Evolutionary conservation across 1,284 basidiomycete genomes (phyloP), one percentile per base, ranked within the genome.

Genomic region (Mycena citricolor): DNA sequence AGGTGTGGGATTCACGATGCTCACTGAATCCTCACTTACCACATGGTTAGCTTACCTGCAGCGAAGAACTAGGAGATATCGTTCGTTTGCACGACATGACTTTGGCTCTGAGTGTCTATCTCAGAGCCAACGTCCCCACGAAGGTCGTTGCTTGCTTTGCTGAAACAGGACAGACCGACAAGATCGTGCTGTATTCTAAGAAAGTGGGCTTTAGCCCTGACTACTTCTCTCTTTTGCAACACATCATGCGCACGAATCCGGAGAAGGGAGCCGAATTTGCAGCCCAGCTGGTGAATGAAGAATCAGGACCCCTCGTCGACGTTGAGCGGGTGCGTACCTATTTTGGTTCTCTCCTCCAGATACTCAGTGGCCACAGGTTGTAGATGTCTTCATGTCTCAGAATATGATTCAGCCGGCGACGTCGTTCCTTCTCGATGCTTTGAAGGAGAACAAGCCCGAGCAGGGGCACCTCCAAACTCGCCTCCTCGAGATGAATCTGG

Each of bases 321-420:
- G 73, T 99, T 50, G 95, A 99, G 68, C 76, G 93, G 44, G 93
- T 86, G 57, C 47, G 79, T 69, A 11, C 10, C 14, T 21, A 29
- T n/a, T 20, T 29, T 23, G 28, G 14, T 25, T 4, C 31, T 32
- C 19, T 25, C 17, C 12, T 17, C 23, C 8, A 12, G 32, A 29
- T 39, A 8, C 29, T 42, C 29, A 24, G 33, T 29, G 37, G 16
- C 40, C 34, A 1, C 47, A 87, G 83, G 86, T 95, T 41, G 91
- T 97, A 48, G 97, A 99, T 63, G 97, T 99, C 61, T 99, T 99
- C 76, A 97, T 97, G 93, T 88, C 88, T 3, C 95, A 98, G 65
- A 99, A 98, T 73, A 94, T 99, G 92, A 94, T 99, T 51, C 97
- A 99, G 68, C 97, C 95, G 37, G 97, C 97, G 13, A 99, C 97